Evolutionary conservation across 306 rosid species (phyloP).

Genomic region (Cucurbita argyrosperma): DNA sequence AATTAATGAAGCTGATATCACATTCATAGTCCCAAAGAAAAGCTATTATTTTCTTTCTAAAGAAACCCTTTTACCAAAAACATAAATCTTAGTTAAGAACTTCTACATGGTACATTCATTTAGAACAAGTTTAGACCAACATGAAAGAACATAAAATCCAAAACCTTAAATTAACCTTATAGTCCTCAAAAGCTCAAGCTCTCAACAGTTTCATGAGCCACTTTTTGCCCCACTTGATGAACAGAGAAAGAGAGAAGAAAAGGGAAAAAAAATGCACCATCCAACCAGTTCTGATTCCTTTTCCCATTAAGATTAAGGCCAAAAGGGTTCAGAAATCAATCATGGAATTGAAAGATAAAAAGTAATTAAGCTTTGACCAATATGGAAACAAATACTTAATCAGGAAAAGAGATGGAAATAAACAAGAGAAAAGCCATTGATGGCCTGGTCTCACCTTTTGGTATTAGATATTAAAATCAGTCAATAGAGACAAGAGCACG

Average conservation of each 20-base stretch:
- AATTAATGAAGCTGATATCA: too few relatives aligned
- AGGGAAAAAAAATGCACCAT: background rate
- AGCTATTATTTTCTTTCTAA: too few relatives aligned
- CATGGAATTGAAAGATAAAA: background rate
- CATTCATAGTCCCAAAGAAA: too few relatives aligned
- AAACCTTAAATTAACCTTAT: background rate
- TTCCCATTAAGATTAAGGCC: background rate
- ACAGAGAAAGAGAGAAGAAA: background rate
- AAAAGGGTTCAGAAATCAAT: background rate
- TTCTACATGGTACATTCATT: background rate
- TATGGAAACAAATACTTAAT: background rate
- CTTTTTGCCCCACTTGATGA: background rate
- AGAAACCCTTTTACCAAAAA: too few relatives aligned
- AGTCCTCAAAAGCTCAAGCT: background rate
- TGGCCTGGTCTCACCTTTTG: background rate
- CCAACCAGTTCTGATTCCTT: background rate
- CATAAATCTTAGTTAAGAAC: background rate
- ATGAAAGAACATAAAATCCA: background rate
- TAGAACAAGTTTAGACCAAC: background rate
- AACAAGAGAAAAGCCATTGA: background rate
- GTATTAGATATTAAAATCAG: conserved; percentile 1
- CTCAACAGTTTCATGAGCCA: background rate
- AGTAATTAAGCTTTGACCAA: background rate
- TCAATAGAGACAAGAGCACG: conserved; percentile 3
- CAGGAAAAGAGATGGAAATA: background rate